Conservation (phyloP, 768 basidiomycete genomes). For the Chlorophyllum brunneum region DNA sequence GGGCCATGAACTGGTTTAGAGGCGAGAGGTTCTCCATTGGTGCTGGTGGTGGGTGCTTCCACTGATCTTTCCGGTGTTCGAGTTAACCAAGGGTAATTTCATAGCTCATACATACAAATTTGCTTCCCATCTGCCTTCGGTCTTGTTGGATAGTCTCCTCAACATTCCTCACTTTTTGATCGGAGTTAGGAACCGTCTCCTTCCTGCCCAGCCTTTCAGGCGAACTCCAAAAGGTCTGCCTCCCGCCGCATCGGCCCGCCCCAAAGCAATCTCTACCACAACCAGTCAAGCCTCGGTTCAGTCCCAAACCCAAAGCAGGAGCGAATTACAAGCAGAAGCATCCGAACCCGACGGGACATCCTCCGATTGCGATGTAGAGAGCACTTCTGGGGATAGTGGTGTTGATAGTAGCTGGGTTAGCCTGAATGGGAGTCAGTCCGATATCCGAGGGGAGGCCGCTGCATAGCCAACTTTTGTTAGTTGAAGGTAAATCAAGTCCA, state of each 20-base stretch:
- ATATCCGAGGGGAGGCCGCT: neutral
- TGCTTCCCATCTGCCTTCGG: constrained; percentile 66
- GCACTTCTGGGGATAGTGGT: constrained; percentile 45
- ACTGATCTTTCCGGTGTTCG: neutral
- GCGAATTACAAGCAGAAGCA: constrained; percentile 13
- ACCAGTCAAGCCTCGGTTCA: constrained; percentile 3
- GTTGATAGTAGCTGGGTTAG: constrained; percentile 71
- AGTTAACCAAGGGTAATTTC: constrained; percentile 7
- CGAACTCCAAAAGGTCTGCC: constrained; percentile 29
- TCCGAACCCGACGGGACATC: constrained; percentile 38
- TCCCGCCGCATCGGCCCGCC: constrained; percentile 16
- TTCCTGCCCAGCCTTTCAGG: constrained; percentile 46
- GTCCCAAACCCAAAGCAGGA: neutral
- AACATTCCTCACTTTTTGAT: constrained; percentile 65
- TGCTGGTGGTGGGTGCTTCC: constrained; percentile 61
- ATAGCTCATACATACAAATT: constrained; percentile 67
- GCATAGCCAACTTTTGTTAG: neutral
- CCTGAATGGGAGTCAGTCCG: constrained; percentile 28
- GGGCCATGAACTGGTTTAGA: constrained; percentile 50
- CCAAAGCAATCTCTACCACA: constrained; percentile 11
- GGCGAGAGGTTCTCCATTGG: constrained; percentile 73
- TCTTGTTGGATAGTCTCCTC: constrained; percentile 61
- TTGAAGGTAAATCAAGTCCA: neutral
- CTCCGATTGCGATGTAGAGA: constrained; percentile 70
- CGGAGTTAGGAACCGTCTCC: constrained; percentile 55